phyloP scores from a whole-genome alignment of 805 yeast species.

The Tetrapisispora phaffii region DNA sequence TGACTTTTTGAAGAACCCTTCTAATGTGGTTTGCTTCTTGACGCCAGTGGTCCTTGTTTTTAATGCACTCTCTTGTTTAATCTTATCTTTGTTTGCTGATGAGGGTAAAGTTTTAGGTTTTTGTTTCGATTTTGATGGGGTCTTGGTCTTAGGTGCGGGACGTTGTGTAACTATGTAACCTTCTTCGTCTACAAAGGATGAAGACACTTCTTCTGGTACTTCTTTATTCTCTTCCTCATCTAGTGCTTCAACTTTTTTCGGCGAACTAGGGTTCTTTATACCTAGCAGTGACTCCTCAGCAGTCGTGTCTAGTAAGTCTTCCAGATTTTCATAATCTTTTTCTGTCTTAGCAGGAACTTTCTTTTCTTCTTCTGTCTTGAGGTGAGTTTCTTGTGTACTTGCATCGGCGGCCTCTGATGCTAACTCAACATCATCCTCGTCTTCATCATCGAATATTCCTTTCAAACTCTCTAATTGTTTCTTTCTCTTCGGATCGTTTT shows the following conservation, averaged over 20 bases:
- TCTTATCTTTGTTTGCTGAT: slow-evolving; percentile 6
- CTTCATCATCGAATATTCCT: slow-evolving; percentile 23
- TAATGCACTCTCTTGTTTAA: slow-evolving; percentile 5
- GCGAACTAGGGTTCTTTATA: slow-evolving; percentile 4
- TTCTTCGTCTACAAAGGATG: slow-evolving; percentile 25
- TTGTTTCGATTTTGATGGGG: no score
- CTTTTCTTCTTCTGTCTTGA: background rate
- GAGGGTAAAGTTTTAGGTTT: slow-evolving; percentile 5
- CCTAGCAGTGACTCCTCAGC: slow-evolving; percentile 25
- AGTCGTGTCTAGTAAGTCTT: slow-evolving; percentile 26
- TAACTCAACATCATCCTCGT: slow-evolving; percentile 8
- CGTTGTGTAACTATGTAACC: slow-evolving; percentile 28
- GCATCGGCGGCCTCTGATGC: background rate
- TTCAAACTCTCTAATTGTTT: slow-evolving; percentile 25
- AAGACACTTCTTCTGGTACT: background rate
- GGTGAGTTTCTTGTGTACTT: background rate
- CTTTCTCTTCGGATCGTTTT: slow-evolving; percentile 19
- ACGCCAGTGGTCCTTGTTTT: slow-evolving; percentile 6
- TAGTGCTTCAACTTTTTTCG: background rate
- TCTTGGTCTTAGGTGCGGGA: slow-evolving; percentile 5
- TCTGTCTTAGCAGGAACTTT: background rate
- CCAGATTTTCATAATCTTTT: slow-evolving; percentile 8
- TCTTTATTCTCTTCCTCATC: background rate
- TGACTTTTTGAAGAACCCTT: slow-evolving; percentile 22
- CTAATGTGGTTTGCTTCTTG: slow-evolving; percentile 26